These are phyloP conservation scores for Alternaria hordeiaustralica DNA, from an alignment of 2,329 filamentous ascomycete species.

Conservation along the genomic window DNA sequence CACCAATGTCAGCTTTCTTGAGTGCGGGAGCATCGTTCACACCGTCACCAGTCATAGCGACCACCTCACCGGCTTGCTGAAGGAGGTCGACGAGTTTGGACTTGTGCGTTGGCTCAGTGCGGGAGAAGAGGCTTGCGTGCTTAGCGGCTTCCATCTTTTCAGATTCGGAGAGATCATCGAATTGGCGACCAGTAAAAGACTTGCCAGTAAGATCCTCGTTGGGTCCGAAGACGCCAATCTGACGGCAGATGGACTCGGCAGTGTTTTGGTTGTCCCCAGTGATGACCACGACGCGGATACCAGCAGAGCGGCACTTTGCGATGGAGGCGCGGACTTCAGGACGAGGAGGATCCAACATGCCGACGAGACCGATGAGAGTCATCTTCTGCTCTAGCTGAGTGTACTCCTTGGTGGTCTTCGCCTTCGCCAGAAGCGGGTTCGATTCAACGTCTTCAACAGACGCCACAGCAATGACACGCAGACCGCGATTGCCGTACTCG, in stretches of 20 bases:
- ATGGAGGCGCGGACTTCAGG: slow-evolving; percentile 89
- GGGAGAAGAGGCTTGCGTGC: slow-evolving; percentile 89
- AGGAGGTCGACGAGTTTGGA: slow-evolving; percentile 97
- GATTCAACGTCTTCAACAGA: slow-evolving; percentile 77
- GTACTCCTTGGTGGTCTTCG: slow-evolving; percentile 85
- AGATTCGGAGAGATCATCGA: slow-evolving; percentile 79
- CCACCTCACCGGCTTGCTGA: slow-evolving; percentile 89
- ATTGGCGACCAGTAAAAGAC: slow-evolving; percentile 94
- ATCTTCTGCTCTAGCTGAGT: slow-evolving; percentile 88
- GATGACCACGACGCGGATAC: slow-evolving; percentile 96
- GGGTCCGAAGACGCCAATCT: slow-evolving; percentile 89
- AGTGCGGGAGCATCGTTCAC: slow-evolving; percentile 97
- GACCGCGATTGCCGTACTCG: slow-evolving; percentile 88
- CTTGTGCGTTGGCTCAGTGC: slow-evolving; percentile 95
- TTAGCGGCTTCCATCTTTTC: slow-evolving; percentile 86
- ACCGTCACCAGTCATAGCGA: slow-evolving; percentile 98
- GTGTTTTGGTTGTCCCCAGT: slow-evolving; percentile 98
- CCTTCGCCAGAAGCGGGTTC: slow-evolving; percentile 72
- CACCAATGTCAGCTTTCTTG: slow-evolving; percentile 98
- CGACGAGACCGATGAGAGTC: slow-evolving; percentile 90
- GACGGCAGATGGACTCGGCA: slow-evolving; percentile 94
- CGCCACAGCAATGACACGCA: slow-evolving; percentile 93
- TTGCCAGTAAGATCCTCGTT: slow-evolving; percentile 86
- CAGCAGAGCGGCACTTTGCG: slow-evolving; percentile 85
- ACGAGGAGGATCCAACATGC: slow-evolving; percentile 95